These are phyloP conservation scores for Aureobasidium sp. DNA, from an alignment of 2,329 filamentous ascomycete genomes.

Conservation along the genomic window DNA sequence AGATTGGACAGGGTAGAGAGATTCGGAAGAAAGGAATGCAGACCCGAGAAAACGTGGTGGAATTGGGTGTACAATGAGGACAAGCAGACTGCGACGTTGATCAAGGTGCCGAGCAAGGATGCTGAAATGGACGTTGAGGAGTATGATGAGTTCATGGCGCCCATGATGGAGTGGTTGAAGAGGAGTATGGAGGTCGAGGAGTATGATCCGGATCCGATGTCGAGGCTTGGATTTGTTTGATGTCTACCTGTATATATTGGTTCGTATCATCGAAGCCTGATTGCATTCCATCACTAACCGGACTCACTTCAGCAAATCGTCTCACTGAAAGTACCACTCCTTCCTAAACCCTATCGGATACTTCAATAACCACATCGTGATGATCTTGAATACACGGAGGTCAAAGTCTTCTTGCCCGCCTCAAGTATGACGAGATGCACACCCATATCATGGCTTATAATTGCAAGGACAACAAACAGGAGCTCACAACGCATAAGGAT, in stretches of 20 bases:
- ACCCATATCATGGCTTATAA: too few species aligned
- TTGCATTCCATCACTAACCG: not conserved
- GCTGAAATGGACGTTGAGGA: slow-evolving; percentile 28
- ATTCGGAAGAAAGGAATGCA: slow-evolving; percentile 29
- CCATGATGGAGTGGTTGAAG: slow-evolving; percentile 31
- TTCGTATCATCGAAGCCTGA: not conserved
- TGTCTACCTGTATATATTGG: not conserved
- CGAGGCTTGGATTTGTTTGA: slow-evolving; percentile 13
- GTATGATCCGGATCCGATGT: slow-evolving; percentile 32
- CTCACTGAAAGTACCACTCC: too few species aligned
- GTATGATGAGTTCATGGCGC: slow-evolving; percentile 33
- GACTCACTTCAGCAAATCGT: too few species aligned
- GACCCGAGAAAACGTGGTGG: slow-evolving; percentile 34
- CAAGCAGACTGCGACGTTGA: slow-evolving; percentile 27
- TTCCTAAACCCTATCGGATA: too few species aligned
- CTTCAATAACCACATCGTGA: too few species aligned
- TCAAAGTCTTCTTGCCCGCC: too few species aligned
- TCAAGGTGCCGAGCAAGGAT: slow-evolving; percentile 24
- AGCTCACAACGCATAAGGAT: too few species aligned
- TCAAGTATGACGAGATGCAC: too few species aligned
- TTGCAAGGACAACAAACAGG: too few species aligned
- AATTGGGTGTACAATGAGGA: slow-evolving; percentile 29
- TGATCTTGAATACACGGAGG: too few species aligned
- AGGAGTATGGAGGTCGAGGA: slow-evolving; percentile 31
- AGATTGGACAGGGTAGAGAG: slow-evolving; percentile 36